Evolutionary conservation across 257 asterid species (phyloP).

Genomic region (Ilex asprella): DNA sequence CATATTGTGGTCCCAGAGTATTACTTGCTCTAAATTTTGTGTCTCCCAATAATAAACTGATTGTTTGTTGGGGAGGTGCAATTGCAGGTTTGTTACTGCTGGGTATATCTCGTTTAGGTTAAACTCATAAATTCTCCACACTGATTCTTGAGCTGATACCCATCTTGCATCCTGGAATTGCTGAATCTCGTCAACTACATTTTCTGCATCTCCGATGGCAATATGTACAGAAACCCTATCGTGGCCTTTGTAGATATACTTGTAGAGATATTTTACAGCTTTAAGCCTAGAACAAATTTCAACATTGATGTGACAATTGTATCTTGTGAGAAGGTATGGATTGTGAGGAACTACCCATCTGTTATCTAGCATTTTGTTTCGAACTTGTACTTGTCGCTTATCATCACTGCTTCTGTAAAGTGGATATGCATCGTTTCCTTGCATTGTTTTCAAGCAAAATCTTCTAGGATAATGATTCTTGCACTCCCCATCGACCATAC

Average conservation of each 20-base stretch:
- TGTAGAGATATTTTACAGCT: too few relatives aligned
- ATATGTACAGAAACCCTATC: neutral
- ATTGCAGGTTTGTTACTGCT: neutral
- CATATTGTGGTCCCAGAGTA: neutral
- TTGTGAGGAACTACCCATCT: neutral
- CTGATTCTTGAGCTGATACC: slow-evolving; percentile 11
- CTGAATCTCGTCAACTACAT: neutral
- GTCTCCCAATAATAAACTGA: neutral
- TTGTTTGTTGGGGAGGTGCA: slow-evolving; percentile 10
- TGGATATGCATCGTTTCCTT: neutral
- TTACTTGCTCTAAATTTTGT: neutral
- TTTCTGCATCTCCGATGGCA: neutral
- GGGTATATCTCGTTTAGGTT: slow-evolving; percentile 3
- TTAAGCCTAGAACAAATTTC: too few relatives aligned
- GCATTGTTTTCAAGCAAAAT: too few relatives aligned
- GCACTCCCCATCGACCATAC: too few relatives aligned
- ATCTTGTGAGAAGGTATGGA: neutral
- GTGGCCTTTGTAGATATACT: neutral
- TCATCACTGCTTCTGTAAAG: neutral
- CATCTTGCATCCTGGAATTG: slow-evolving; percentile 10
- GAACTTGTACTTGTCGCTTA: neutral
- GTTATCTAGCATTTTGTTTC: neutral
- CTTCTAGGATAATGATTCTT: too few relatives aligned
- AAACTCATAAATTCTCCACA: slow-evolving; percentile 17
- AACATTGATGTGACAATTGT: too few relatives aligned